Conservation (phyloP, 2,329 filamentous ascomycete genomes). For the Venturia asperata region DNA sequence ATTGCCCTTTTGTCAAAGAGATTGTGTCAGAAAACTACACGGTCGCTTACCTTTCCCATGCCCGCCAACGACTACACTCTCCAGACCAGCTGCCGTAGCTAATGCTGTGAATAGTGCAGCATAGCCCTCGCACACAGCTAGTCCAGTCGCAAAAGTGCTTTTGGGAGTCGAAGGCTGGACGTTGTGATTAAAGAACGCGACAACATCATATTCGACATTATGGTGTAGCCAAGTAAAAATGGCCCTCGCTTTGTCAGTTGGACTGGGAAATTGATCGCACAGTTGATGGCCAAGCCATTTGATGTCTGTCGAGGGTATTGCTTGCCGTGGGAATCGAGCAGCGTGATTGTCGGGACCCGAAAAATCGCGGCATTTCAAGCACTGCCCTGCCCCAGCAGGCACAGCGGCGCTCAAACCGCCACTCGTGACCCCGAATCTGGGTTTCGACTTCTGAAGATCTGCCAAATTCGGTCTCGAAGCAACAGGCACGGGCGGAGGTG, state of each 20-base stretch:
- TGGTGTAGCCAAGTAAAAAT: slow-evolving; percentile 96
- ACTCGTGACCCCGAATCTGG: slow-evolving; percentile 25
- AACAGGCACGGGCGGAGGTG: slow-evolving; percentile 47
- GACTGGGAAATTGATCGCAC: slow-evolving; percentile 69
- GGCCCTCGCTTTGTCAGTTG: slow-evolving; percentile 83
- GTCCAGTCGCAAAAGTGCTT: slow-evolving; percentile 65
- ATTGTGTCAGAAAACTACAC: neutral
- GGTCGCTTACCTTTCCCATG: slow-evolving; percentile 57
- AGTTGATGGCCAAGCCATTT: slow-evolving; percentile 70
- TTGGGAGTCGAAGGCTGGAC: slow-evolving; percentile 62
- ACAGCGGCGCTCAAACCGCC: neutral
- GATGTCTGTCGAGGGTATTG: slow-evolving; percentile 61
- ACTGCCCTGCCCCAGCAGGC: slow-evolving; percentile 34
- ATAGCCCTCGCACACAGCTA: slow-evolving; percentile 89
- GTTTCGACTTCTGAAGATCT: slow-evolving; percentile 48
- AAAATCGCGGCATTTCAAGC: slow-evolving; percentile 82
- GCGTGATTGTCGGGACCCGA: slow-evolving; percentile 73
- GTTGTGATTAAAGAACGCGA: slow-evolving; percentile 67
- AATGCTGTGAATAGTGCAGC: slow-evolving; percentile 74
- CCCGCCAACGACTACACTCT: slow-evolving; percentile 66
- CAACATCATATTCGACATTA: slow-evolving; percentile 79
- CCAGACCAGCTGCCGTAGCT: slow-evolving; percentile 69
- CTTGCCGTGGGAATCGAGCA: slow-evolving; percentile 63
- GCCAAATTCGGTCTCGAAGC: slow-evolving; percentile 52
- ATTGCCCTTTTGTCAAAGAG: neutral